Evolutionary conservation across 1,284 basidiomycete species (phyloP), one percentile per base, ranked within the genome.

Genomic region (Somion occarium): DNA sequence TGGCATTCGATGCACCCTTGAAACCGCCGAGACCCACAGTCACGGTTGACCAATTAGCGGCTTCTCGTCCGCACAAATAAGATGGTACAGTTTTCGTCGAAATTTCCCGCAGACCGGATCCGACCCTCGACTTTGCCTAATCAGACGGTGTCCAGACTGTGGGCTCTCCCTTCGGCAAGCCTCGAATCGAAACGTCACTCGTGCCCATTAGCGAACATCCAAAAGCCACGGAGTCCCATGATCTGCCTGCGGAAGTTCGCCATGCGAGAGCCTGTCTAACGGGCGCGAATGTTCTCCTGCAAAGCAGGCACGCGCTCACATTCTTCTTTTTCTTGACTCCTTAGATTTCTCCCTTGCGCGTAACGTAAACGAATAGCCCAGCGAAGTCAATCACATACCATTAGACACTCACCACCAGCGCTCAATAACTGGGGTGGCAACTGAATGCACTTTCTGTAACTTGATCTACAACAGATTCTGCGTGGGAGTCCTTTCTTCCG

Each of bases 131-230:
- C 60, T 64, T 63, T 65, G 60, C 65, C 63, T 63, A 64, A 64
- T 63, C 59, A 50, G 62, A 61, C 59, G 55, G 34, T 52, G 62
- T 59, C 63, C 62, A 62, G 56, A 54, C 59, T 61, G 49, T 49
- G 56, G 62, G 57, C 60, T 57, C 64, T 61, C 51, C 59, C 56
- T 64, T 49, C 63, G 64, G 64, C 60, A 64, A 64, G 64, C 51
- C 45, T 58, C 53, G 56, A 61, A 56, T 53, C 50, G 51, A 58
- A 47, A 55, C 51, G 52, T 52, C 47, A 51, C 47, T 46, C 30
- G 18, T 39, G 50, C 45, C 45, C 53, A 25, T 50, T 54, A 58
- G 56, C 59, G 53, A n/a, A 54, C 57, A 53, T 55, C 51, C 57
- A 48, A 53, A 47, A 45, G 34, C 48, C 42, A 53, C 51, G 38